Percentiles rank a stretch among this genome's conserved stretches.
phyloP scores from a whole-genome alignment of 2,329 filamentous ascomycete species.

The Tricladium varicosporioides region DNA sequence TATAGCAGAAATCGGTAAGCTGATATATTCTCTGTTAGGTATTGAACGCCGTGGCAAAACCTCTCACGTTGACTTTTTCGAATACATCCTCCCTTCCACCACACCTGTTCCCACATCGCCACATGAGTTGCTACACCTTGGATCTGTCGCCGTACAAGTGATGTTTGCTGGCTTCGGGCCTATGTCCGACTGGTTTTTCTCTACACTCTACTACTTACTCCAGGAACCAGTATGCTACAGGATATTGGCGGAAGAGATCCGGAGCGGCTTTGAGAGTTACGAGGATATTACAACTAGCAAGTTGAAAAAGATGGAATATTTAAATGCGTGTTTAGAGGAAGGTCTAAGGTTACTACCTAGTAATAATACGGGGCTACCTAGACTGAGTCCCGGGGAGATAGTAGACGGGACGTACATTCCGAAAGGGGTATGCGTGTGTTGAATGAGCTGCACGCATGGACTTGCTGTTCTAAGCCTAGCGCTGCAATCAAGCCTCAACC shows the following conservation, averaged over 20 bases:
- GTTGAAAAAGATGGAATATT: not conserved
- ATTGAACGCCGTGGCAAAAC: not conserved
- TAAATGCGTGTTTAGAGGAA: not conserved
- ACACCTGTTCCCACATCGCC: not conserved
- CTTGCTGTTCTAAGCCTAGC: no score
- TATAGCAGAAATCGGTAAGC: no score
- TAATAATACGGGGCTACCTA: not conserved
- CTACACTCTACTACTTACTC: constrained; percentile 1
- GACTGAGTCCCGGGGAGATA: constrained; percentile 10
- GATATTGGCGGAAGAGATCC: constrained; percentile 1
- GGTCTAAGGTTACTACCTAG: not conserved
- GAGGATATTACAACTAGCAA: not conserved
- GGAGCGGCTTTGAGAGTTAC: not conserved
- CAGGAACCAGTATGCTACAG: not conserved
- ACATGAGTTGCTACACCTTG: constrained; percentile 6
- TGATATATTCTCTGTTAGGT: not conserved
- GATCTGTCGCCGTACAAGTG: constrained; percentile 3
- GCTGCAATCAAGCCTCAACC: no score
- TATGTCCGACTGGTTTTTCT: constrained; percentile 1
- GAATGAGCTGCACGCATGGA: no score
- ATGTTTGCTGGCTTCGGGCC: constrained; percentile 10
- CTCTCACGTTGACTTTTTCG: constrained; percentile 1
- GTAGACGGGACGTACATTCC: constrained; percentile 16
- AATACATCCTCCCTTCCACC: not conserved
- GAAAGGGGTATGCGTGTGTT: constrained; percentile 9